Evolutionary conservation across 1,139 yeast species (phyloP).

Genomic region (Geotrichum restrictum): DNA sequence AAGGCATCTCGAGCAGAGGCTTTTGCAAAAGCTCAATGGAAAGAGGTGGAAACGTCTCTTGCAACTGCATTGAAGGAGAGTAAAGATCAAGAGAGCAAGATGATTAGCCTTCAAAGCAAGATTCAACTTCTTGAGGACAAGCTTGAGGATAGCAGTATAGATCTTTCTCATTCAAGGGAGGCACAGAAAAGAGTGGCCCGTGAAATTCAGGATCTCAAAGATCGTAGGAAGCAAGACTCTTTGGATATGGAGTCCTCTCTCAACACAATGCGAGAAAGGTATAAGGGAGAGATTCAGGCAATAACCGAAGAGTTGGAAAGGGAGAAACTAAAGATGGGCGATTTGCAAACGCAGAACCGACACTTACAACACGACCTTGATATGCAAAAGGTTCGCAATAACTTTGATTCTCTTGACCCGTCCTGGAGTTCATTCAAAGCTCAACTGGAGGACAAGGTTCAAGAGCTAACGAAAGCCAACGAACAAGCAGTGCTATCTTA

Average conservation of each 20-base stretch:
- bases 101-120: conserved; percentile 54
- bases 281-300: conserved; percentile 54
- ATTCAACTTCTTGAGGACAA: conserved; percentile 55
- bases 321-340: conserved; percentile 46
- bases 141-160: conserved; percentile 56
- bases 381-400: conserved; percentile 25
- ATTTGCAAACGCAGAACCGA: conserved; percentile 60
- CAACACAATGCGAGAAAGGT: conserved; percentile 41
- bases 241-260: conserved; percentile 29
- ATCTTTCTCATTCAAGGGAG: conserved; percentile 51
- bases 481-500: conserved; percentile 42
- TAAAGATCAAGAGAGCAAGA: conserved; percentile 54
- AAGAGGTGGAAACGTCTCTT: conserved; percentile 53
- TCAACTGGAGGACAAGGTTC: conserved; percentile 53
- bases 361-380: conserved; percentile 61
- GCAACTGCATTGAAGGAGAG: conserved; percentile 59
- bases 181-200: conserved; percentile 46
- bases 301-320: conserved; percentile 57
- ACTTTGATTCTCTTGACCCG: conserved; percentile 22
- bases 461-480: conserved; percentile 49
- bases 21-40: conserved; percentile 52
- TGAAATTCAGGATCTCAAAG: conserved; percentile 43
- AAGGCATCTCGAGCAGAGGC: conserved; percentile 61
- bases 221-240: conserved; percentile 29
- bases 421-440: conserved; percentile 45